A percentile compares a stretch with the other conserved stretches of the same genome.
Conservation (phyloP, 2,329 filamentous ascomycete species). For the Aureobasidium sp. region DNA sequence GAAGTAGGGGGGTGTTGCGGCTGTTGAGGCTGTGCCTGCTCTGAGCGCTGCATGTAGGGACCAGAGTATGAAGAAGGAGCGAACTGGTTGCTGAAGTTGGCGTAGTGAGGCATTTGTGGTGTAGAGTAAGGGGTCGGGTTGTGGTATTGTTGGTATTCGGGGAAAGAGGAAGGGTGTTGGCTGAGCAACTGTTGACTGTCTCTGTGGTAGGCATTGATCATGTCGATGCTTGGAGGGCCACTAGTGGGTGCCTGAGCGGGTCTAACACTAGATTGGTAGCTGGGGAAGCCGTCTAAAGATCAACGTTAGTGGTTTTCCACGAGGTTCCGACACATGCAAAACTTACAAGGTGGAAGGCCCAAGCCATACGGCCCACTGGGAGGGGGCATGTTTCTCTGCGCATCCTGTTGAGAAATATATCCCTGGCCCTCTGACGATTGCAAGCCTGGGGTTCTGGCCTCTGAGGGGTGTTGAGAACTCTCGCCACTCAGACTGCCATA, state of each 20-base stretch:
- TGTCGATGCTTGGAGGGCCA: conserved; percentile 15
- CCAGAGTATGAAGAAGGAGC: conserved; percentile 6
- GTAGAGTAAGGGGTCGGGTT: conserved; percentile 19
- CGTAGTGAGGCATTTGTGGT: conserved; percentile 24
- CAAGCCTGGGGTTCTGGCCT: conserved; percentile 5
- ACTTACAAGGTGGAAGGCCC: conserved; percentile 28
- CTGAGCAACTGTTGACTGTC: conserved; percentile 21
- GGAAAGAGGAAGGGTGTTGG: conserved; percentile 22
- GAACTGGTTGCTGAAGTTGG: conserved; percentile 9
- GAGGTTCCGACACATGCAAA: not conserved
- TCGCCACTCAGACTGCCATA: conserved; percentile 27
- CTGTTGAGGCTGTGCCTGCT: conserved; percentile 17
- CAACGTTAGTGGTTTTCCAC: conserved; percentile 18
- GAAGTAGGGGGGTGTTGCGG: conserved; percentile 8
- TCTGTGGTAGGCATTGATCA: conserved; percentile 19
- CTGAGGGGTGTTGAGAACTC: conserved; percentile 1
- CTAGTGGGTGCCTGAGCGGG: conserved; percentile 13
- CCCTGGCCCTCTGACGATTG: conserved; percentile 1
- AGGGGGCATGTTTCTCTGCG: conserved; percentile 19
- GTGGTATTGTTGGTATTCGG: conserved; percentile 22
- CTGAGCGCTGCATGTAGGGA: conserved; percentile 10
- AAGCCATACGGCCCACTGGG: conserved; percentile 24
- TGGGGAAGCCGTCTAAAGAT: conserved; percentile 14
- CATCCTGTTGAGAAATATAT: conserved; percentile 11
- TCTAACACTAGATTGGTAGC: conserved; percentile 16